These are phyloP conservation scores for Trichoderma virens DNA, from an alignment of 495 filamentous ascomycete genomes.

Conservation along the genomic window DNA sequence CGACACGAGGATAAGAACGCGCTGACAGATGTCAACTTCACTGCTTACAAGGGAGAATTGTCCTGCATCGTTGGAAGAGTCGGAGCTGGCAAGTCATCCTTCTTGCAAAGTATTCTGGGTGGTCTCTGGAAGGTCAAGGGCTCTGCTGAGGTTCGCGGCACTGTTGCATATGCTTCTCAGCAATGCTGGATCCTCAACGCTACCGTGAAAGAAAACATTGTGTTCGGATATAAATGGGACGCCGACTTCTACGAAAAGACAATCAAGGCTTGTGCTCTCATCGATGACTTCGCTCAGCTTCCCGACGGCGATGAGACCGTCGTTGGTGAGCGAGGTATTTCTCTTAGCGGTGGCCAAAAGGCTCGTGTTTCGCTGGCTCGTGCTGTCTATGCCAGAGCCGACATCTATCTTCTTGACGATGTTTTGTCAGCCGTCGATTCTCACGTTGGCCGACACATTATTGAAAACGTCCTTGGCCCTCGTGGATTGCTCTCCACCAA, in stretches of 20 bases:
- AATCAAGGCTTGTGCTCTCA: slow-evolving; percentile 84
- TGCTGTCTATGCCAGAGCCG: slow-evolving; percentile 95
- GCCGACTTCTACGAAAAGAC: slow-evolving; percentile 91
- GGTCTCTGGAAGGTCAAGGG: slow-evolving; percentile 87
- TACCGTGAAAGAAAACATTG: slow-evolving; percentile 90
- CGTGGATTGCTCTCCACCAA: slow-evolving; percentile 78
- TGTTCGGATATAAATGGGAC: slow-evolving; percentile 95
- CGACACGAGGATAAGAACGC: slow-evolving; percentile 53
- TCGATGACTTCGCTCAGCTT: slow-evolving; percentile 84
- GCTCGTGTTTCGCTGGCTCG: slow-evolving; percentile 89
- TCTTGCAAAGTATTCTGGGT: slow-evolving; percentile 79
- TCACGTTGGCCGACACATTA: slow-evolving; percentile 91
- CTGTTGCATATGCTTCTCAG: slow-evolving; percentile 85
- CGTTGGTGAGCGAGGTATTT: slow-evolving; percentile 95
- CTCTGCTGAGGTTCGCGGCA: slow-evolving; percentile 72
- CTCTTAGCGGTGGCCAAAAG: slow-evolving; percentile 93
- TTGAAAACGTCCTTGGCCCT: slow-evolving; percentile 82
- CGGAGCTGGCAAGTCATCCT: slow-evolving; percentile 86
- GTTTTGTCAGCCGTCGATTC: slow-evolving; percentile 94
- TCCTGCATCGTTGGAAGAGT: slow-evolving; percentile 93
- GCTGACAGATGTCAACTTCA: slow-evolving; percentile 68
- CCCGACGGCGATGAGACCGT: slow-evolving; percentile 96
- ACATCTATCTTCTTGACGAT: slow-evolving; percentile 93
- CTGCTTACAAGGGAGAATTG: slow-evolving; percentile 82
- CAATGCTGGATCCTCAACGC: slow-evolving; percentile 97